Conservation (phyloP, 108 stramenopile genomes). For the Skeletonema costatum region DNA sequence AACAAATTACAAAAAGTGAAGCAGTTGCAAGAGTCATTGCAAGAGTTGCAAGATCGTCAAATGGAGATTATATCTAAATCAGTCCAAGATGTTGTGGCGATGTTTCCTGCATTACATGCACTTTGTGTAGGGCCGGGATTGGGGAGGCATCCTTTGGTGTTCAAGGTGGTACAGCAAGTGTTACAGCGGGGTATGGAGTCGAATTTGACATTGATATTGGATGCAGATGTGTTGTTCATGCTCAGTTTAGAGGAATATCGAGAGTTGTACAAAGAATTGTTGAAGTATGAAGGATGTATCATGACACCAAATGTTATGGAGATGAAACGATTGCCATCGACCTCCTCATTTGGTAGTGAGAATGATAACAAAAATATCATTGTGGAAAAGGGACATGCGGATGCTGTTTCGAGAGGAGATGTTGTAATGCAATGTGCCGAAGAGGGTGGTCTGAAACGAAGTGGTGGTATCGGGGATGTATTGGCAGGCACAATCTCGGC, state of each 20-base stretch:
- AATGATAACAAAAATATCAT: constrained; percentile 48
- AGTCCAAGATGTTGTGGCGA: constrained; percentile 51
- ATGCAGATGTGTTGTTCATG: constrained; percentile 94
- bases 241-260: constrained; percentile 68
- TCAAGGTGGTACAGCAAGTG: constrained; percentile 61
- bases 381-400: constrained; percentile 65
- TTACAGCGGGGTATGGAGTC: constrained; percentile 56
- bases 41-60: constrained; percentile 6
- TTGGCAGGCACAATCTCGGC: constrained; percentile 85
- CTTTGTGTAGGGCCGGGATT: constrained; percentile 96
- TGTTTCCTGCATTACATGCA: constrained; percentile 69
- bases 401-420: constrained; percentile 29
- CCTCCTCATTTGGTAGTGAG: constrained; percentile 19
- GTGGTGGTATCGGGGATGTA: constrained; percentile 97
- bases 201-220: constrained; percentile 82
- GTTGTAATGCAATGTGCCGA: constrained; percentile 63
- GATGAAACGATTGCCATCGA: constrained; percentile 62
- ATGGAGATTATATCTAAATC: constrained; percentile 32
- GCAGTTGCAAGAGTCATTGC: constrained; percentile 10
- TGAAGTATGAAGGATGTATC: constrained; percentile 53
- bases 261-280: constrained; percentile 29
- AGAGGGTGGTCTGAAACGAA: constrained; percentile 89
- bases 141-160: constrained; percentile 80
- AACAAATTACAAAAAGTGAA: constrained; percentile 21
- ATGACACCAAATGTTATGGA: constrained; percentile 97